Evolutionary conservation across 306 rosid genomes (phyloP).

Genomic region (Medicago arabica): DNA sequence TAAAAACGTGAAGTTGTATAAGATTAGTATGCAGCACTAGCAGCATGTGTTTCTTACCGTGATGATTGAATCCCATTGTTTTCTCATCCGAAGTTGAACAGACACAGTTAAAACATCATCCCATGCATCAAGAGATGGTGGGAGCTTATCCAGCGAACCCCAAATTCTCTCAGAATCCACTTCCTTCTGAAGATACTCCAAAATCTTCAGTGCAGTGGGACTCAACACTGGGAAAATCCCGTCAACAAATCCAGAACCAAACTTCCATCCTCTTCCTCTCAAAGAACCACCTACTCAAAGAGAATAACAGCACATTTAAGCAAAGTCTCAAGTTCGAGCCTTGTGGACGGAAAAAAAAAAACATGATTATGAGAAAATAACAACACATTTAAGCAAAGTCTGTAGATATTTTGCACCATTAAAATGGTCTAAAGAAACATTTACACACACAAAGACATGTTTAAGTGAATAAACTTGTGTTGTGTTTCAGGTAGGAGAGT

Average conservation of each 20-base stretch:
- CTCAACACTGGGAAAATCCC: conserved; percentile 90
- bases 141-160: conserved; percentile 71
- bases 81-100: conserved; percentile 86
- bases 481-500: neutral
- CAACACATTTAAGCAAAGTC: no score
- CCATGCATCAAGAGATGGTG: conserved; percentile 77
- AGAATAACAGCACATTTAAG: no score
- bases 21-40: neutral
- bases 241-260: conserved; percentile 96
- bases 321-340: no score
- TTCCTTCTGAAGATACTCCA: conserved; percentile 67
- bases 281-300: conserved; percentile 79
- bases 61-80: conserved; percentile 78
- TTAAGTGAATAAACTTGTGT: conserved; percentile 29
- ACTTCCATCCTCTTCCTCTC: conserved; percentile 93
- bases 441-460: conserved; percentile 18
- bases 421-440: no score
- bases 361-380: no score
- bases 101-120: conserved; percentile 82
- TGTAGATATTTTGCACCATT: no score
- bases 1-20: neutral
- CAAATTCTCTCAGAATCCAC: conserved; percentile 58
- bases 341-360: no score
- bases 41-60: conserved; percentile 55
- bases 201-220: conserved; percentile 66